Evolutionary conservation across 805 yeast species (phyloP).

Genomic region (Jamesozyma gamospora): DNA sequence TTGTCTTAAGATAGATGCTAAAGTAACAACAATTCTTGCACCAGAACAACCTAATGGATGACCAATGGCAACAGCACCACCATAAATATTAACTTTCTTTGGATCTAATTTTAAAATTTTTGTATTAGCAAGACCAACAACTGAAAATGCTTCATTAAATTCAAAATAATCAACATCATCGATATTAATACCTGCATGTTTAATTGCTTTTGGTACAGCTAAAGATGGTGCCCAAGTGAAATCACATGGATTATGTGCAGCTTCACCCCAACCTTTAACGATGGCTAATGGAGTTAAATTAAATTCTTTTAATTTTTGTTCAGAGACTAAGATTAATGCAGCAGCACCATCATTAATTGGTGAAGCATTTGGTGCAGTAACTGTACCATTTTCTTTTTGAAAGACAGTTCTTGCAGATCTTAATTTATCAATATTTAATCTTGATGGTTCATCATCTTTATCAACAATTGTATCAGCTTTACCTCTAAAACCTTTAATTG

Average conservation of each 20-base stretch:
- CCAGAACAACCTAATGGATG: slow-evolving; percentile 97
- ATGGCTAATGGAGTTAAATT: slow-evolving; percentile 82
- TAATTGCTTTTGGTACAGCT: slow-evolving; percentile 92
- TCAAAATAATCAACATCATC: slow-evolving; percentile 82
- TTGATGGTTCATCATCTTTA: slow-evolving; percentile 75
- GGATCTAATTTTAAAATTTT: slow-evolving; percentile 54
- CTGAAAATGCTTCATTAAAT: slow-evolving; percentile 96
- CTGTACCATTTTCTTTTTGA: slow-evolving; percentile 88
- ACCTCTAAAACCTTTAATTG: slow-evolving; percentile 82
- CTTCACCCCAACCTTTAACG: slow-evolving; percentile 95
- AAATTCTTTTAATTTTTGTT: slow-evolving; percentile 71
- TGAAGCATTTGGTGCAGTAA: slow-evolving; percentile 95
- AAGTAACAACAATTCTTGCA: slow-evolving; percentile 84
- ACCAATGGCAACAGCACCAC: slow-evolving; percentile 94
- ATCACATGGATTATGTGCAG: slow-evolving; percentile 89
- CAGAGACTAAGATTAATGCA: slow-evolving; percentile 83
- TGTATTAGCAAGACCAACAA: slow-evolving; percentile 86
- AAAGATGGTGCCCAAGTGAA: slow-evolving; percentile 93
- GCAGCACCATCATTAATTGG: slow-evolving; percentile 98
- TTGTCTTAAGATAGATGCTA: slow-evolving; percentile 68
- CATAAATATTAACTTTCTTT: slow-evolving; percentile 69
- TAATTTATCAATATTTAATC: slow-evolving; percentile 68
- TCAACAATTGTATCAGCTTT: slow-evolving; percentile 69
- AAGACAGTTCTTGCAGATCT: slow-evolving; percentile 87
- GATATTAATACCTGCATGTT: slow-evolving; percentile 60